These are phyloP conservation scores for Hypoxylon subgilvum DNA, from an alignment of 495 filamentous ascomycete genomes.

Conservation along the genomic window DNA sequence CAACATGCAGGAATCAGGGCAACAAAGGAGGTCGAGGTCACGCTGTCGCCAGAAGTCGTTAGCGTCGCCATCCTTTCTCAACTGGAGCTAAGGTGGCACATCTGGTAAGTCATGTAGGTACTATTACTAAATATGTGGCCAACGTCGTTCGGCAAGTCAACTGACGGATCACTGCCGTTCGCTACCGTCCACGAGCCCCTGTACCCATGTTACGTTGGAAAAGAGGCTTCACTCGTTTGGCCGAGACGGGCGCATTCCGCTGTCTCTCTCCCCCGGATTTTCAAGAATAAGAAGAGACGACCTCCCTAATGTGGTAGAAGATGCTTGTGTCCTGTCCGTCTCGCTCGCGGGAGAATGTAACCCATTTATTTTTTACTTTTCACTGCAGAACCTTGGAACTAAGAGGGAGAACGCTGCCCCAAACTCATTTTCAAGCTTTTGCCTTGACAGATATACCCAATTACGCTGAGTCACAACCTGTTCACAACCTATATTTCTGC, in stretches of 20 bases:
- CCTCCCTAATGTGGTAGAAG: conserved; percentile 24
- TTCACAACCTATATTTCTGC: conserved; percentile 23
- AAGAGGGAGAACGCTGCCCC: conserved; percentile 10
- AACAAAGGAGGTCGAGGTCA: conserved; percentile 27
- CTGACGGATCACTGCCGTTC: conserved; percentile 31
- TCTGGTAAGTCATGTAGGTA: no score
- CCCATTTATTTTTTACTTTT: conserved; percentile 19
- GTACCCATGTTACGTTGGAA: conserved; percentile 27
- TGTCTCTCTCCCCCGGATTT: conserved; percentile 26
- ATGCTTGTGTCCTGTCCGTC: conserved; percentile 17
- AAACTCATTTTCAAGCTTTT: background rate
- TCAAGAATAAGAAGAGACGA: conserved; percentile 24
- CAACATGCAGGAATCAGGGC: conserved; percentile 19
- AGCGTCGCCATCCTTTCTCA: conserved; percentile 12
- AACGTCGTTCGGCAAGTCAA: conserved; percentile 30
- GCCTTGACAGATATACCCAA: conserved; percentile 4
- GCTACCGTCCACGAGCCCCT: conserved; percentile 27
- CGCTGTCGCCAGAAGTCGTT: conserved; percentile 26
- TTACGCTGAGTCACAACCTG: conserved; percentile 19
- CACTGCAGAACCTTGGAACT: conserved; percentile 20
- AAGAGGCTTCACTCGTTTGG: conserved; percentile 27
- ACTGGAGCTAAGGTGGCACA: conserved; percentile 14
- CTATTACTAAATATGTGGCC: background rate
- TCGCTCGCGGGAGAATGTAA: conserved; percentile 24
- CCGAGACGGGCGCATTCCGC: conserved; percentile 29